Evolutionary conservation across 441 rosid genomes (phyloP).

Genomic region (Erodium chrysanthum): DNA sequence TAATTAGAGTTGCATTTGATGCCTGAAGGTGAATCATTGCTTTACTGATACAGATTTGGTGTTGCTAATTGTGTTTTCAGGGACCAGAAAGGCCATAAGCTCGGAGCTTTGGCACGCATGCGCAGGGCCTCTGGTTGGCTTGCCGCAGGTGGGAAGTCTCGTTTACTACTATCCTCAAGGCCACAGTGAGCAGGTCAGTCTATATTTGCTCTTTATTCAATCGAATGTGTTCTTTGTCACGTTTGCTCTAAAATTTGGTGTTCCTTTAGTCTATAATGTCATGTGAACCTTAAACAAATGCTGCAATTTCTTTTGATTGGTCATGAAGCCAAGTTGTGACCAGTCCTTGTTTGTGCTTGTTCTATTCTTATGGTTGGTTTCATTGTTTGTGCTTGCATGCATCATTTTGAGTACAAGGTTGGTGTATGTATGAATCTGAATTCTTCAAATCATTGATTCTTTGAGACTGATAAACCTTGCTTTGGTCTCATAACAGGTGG

Average conservation of each 20-base stretch:
- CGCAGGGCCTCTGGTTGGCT: conserved; percentile 53
- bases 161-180: conserved; percentile 74
- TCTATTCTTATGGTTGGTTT: too few relatives aligned
- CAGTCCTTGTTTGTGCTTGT: too few relatives aligned
- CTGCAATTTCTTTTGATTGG: too few relatives aligned
- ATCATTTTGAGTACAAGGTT: too few relatives aligned
- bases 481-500: conserved; percentile 45
- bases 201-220: neutral
- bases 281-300: too few relatives aligned
- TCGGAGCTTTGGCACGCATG: conserved; percentile 60
- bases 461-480: neutral
- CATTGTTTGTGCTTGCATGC: neutral
- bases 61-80: neutral
- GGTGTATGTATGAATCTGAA: too few relatives aligned
- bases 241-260: too few relatives aligned
- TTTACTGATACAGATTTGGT: neutral
- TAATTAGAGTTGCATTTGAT: conserved; percentile 2
- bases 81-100: conserved; percentile 48
- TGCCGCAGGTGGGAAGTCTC: conserved; percentile 45
- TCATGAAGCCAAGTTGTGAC: too few relatives aligned
- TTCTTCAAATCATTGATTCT: neutral
- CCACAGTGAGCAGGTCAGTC: conserved; percentile 49
- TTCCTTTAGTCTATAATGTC: too few relatives aligned
- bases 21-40: conserved; percentile 30
- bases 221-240: too few relatives aligned